Evolutionary conservation across 139 green algal species (phyloP).

Genomic region (Spirogloea muscicola): DNA sequence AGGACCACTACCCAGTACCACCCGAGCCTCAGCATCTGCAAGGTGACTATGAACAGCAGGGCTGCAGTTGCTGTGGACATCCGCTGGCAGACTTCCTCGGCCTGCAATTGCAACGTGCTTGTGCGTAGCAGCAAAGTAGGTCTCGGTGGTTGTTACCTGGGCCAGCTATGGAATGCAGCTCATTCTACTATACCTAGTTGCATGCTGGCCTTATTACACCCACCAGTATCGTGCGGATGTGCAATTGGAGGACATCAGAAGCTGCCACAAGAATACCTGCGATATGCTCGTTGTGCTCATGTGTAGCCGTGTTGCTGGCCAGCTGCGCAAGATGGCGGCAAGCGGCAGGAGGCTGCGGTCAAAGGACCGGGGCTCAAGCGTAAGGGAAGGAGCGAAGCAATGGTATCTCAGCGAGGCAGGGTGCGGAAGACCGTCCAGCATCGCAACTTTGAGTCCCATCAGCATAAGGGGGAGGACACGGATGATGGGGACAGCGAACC

Average conservation of each 20-base stretch:
- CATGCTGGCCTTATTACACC: not conserved
- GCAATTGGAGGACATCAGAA: not conserved
- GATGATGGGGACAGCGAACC: too few relatives aligned
- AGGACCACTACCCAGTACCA: slow-evolving; percentile 45
- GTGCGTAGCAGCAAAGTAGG: too few relatives aligned
- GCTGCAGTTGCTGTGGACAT: not conserved
- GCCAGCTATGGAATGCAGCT: not conserved
- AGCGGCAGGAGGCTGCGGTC: too few relatives aligned
- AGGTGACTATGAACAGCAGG: not conserved
- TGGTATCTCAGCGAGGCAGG: slow-evolving; percentile 2
- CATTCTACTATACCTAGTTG: not conserved
- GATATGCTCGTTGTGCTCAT: too few relatives aligned
- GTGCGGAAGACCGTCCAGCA: slow-evolving; percentile 4
- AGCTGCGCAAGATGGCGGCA: too few relatives aligned
- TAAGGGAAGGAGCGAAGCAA: not conserved
- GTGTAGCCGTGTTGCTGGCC: too few relatives aligned
- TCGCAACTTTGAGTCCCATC: not conserved
- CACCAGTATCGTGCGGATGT: slow-evolving; percentile 4
- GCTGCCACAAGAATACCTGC: too few relatives aligned
- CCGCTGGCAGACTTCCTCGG: not conserved
- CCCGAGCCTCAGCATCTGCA: not conserved
- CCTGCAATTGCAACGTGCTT: too few relatives aligned
- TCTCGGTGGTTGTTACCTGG: not conserved
- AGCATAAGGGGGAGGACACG: too few relatives aligned
- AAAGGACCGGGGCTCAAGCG: too few relatives aligned